These are phyloP conservation scores for Cicer judaicum DNA, from an alignment of 306 rosid species.

Conservation along the genomic window DNA sequence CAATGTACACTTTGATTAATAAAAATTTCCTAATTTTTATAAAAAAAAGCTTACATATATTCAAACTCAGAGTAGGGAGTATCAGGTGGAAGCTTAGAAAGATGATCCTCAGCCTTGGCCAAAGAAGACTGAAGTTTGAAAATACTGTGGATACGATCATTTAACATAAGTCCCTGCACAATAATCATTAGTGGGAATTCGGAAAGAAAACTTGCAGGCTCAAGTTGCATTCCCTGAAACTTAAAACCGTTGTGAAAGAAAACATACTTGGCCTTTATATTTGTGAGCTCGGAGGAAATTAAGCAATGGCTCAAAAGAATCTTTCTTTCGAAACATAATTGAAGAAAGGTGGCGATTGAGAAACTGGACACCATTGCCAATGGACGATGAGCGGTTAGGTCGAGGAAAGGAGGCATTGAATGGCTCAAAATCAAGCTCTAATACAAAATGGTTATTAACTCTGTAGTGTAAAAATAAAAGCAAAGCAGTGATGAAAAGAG, in stretches of 20 bases:
- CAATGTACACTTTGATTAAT: no score
- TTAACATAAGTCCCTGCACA: conserved; percentile 79
- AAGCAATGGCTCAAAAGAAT: conserved; percentile 77
- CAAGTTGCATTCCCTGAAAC: conserved; percentile 14
- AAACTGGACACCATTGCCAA: conserved; percentile 96
- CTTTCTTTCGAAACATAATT: conserved; percentile 78
- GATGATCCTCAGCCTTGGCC: conserved; percentile 81
- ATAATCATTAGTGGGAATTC: conserved; percentile 37
- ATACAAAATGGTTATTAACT: conserved; percentile 49
- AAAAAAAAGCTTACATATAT: conserved; percentile 63
- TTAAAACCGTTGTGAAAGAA: conserved; percentile 6
- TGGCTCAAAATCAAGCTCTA: conserved; percentile 95
- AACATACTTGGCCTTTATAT: conserved; percentile 78
- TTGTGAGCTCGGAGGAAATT: conserved; percentile 85
- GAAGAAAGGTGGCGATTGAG: conserved; percentile 98
- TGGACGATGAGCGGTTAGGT: conserved; percentile 85
- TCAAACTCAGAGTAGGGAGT: conserved; percentile 72
- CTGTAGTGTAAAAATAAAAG: conserved; percentile 42
- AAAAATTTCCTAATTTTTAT: no score
- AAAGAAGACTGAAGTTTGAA: conserved; percentile 71
- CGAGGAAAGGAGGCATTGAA: conserved; percentile 87
- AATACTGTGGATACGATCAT: conserved; percentile 70
- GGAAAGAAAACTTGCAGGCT: background rate
- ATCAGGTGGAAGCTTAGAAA: conserved; percentile 61
- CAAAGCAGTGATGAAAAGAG: background rate